Conservation (phyloP, 1,284 basidiomycete genomes). For the Mycena citricolor region DNA sequence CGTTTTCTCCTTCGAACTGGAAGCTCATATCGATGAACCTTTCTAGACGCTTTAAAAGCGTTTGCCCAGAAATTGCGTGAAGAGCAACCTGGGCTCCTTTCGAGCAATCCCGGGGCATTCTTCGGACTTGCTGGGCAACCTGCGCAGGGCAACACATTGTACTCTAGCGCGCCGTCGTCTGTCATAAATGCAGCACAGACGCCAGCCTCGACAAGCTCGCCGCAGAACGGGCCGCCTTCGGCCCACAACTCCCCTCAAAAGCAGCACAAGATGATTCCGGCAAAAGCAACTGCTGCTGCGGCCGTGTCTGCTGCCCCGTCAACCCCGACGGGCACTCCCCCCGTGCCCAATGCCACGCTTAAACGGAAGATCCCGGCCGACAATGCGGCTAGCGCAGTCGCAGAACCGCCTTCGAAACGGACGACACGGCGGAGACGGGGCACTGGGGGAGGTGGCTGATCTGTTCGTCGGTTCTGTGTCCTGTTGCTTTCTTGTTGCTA, state of each 20-base stretch:
- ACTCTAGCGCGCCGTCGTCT: constrained; percentile 46
- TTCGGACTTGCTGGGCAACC: constrained; percentile 26
- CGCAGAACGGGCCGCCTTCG: constrained; percentile 48
- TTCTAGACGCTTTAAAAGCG: constrained; percentile 42
- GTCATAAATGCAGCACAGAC: constrained; percentile 34
- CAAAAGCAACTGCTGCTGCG: constrained; percentile 40
- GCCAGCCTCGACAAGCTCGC: constrained; percentile 40
- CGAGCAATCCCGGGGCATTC: too few species aligned
- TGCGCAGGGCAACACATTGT: constrained; percentile 40
- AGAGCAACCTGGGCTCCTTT: constrained; percentile 26
- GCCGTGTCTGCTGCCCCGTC: constrained; percentile 42
- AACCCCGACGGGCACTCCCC: constrained; percentile 45
- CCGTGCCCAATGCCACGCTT: constrained; percentile 51
- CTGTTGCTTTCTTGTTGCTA: too few species aligned
- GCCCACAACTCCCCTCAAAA: constrained; percentile 52
- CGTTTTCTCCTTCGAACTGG: constrained; percentile 8
- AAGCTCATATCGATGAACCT: constrained; percentile 8
- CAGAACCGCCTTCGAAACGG: constrained; percentile 49
- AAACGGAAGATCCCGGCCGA: constrained; percentile 62
- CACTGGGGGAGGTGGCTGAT: constrained; percentile 44
- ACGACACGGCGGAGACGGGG: constrained; percentile 49
- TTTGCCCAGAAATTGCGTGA: constrained; percentile 50
- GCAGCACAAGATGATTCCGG: constrained; percentile 52
- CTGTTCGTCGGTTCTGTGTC: too few species aligned
- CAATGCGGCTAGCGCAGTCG: constrained; percentile 50